These are phyloP conservation scores for Pholiota conissans DNA, from an alignment of 768 basidiomycete species.

Conservation along the genomic window DNA sequence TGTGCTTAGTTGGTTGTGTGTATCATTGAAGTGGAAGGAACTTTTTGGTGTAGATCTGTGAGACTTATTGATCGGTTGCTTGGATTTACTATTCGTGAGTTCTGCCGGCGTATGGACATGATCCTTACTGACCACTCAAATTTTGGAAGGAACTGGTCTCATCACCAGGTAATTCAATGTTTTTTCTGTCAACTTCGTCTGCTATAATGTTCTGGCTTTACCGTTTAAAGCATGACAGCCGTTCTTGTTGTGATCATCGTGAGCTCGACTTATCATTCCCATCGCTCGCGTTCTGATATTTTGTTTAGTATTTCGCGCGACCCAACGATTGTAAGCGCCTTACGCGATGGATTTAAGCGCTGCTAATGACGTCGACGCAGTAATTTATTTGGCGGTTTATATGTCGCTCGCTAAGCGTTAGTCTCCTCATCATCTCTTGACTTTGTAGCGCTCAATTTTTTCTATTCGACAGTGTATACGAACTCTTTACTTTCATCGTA, in stretches of 20 bases:
- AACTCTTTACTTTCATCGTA: constrained; percentile 1
- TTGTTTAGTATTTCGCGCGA: background rate
- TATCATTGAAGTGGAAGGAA: no score
- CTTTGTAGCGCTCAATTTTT: background rate
- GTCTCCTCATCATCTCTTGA: background rate
- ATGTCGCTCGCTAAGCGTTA: constrained; percentile 2
- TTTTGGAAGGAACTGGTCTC: background rate
- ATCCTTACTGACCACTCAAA: background rate
- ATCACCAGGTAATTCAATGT: background rate
- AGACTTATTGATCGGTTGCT: constrained; percentile 7
- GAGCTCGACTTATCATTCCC: no score
- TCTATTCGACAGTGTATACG: background rate
- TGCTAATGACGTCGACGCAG: background rate
- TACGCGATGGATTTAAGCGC: background rate
- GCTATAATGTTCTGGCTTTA: background rate
- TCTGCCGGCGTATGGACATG: background rate
- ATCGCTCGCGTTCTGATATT: no score
- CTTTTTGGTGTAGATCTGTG: background rate
- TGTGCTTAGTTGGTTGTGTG: no score
- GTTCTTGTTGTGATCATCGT: background rate
- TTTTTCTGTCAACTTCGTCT: background rate
- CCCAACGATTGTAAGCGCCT: background rate
- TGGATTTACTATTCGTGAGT: constrained; percentile 5
- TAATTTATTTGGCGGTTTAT: constrained; percentile 5
- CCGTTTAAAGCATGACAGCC: background rate